phyloP scores from a whole-genome alignment of 2,329 filamentous ascomycete genomes.

The Herpotrichia juniperi region DNA sequence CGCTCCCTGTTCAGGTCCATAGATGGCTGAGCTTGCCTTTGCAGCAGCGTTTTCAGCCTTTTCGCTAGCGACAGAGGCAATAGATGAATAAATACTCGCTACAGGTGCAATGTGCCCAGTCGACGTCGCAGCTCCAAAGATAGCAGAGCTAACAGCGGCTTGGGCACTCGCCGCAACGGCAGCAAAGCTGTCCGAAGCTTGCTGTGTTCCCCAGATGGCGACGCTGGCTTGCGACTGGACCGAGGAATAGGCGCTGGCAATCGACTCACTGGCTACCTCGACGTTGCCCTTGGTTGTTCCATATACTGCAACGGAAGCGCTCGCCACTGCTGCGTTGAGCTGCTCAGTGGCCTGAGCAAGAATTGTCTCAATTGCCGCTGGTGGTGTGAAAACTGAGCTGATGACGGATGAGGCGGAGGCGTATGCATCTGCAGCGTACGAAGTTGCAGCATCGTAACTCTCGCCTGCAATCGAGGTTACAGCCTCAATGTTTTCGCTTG shows the following conservation, averaged over 20 bases:
- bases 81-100: constrained; percentile 52
- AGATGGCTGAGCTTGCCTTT: constrained; percentile 52
- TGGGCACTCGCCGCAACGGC: constrained; percentile 62
- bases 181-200: constrained; percentile 59
- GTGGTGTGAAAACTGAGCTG: constrained; percentile 60
- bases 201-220: constrained; percentile 62
- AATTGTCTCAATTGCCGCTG: constrained; percentile 63
- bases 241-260: constrained; percentile 59
- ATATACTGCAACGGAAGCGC: constrained; percentile 64
- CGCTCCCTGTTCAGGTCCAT: constrained; percentile 54
- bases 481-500: constrained; percentile 49
- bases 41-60: constrained; percentile 41
- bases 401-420: constrained; percentile 55
- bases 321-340: constrained; percentile 64
- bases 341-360: constrained; percentile 63
- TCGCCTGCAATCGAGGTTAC: constrained; percentile 60
- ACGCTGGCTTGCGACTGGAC: constrained; percentile 57
- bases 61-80: constrained; percentile 53
- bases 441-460: constrained; percentile 52
- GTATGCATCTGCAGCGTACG: constrained; percentile 58
- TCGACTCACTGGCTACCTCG: constrained; percentile 61
- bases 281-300: constrained; percentile 60
- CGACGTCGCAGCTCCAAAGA: constrained; percentile 62
- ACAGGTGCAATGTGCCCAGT: constrained; percentile 51
- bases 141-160: constrained; percentile 60